Evolutionary conservation across 768 basidiomycete genomes (phyloP), one percentile per base, ranked within the genome.

Genomic region (Gloeopeniophorella convolvens): DNA sequence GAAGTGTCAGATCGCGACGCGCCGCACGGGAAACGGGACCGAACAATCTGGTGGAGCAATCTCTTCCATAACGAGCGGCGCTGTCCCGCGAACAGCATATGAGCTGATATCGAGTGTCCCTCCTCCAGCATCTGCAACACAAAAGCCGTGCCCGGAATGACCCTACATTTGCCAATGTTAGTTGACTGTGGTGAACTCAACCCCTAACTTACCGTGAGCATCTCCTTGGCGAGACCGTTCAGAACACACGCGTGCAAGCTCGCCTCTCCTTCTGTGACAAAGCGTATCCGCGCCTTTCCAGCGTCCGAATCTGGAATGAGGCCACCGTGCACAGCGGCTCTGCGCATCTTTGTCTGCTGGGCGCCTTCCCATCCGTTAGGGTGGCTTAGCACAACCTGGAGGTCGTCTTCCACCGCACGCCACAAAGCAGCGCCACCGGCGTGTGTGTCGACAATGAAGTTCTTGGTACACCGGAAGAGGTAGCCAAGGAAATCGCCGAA

Each of bases 281-380:
- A 89, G 31, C 83, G 71, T 58, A 89, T 85, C 48, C 83, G 71
- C 1, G 85, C 77, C 55, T 79, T 79, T 3, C 85, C 85, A 48
- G 78, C 80, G 56, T 83, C 82, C 1, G 81, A 83, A 63, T 87
- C 83, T 1, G 86, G 79, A 15, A 89, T 81, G 32, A 89, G 63
- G n/a, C 76, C 77, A 3, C 83, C 86, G 56, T 80, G 75, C 8
- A 84, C 75, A 1, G 86, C 86, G 0, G 80, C 81, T 50, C 83
- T 73, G 50, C 86, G 76, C 82, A 89, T 86, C 65, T 79, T 82
- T 26, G 82, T 79, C 63, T 84, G 81, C 59, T 88, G 85, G 8
- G 85, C 83, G 16, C 78, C 77, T 60, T 89, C 86, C 86, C 86
- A 89, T 5, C 86, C 86, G 57, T 88, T 89, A 12, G 86, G 86